Conservation (phyloP, 352 stramenopile species). For the Pythium dissimile region DNA sequence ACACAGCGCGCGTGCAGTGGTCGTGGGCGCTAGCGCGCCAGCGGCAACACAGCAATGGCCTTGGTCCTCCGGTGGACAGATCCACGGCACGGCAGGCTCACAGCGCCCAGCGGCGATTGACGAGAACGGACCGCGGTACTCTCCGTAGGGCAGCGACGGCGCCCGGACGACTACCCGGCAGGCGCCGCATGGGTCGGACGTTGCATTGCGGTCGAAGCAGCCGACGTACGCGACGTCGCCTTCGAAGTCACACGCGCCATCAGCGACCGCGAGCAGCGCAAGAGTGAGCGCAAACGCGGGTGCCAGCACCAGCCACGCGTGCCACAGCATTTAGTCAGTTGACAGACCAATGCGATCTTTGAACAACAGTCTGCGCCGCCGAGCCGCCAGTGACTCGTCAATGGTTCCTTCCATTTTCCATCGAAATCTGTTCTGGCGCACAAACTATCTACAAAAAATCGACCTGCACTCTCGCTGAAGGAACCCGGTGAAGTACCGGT, state of each 20-base stretch:
- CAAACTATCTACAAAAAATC: not conserved
- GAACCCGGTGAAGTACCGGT: not conserved
- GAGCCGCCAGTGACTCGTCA: slow-evolving; percentile 3
- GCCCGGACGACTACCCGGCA: slow-evolving; percentile 6
- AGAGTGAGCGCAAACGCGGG: not conserved
- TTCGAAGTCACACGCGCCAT: slow-evolving; percentile 15
- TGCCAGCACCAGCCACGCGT: too few relatives aligned
- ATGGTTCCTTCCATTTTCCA: slow-evolving; percentile 4
- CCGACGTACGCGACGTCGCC: slow-evolving; percentile 3
- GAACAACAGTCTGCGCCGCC: too few relatives aligned
- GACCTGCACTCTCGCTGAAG: slow-evolving; percentile 2
- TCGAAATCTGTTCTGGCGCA: not conserved
- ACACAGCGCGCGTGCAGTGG: slow-evolving; percentile 5
- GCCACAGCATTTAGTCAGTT: not conserved
- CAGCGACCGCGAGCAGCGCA: not conserved
- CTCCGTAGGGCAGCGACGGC: slow-evolving; percentile 1
- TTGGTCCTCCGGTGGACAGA: slow-evolving; percentile 13
- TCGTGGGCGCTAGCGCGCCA: not conserved
- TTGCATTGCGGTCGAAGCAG: slow-evolving; percentile 5
- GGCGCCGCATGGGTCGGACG: slow-evolving; percentile 4
- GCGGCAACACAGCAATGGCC: slow-evolving; percentile 19
- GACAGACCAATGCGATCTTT: not conserved
- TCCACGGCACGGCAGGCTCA: slow-evolving; percentile 21
- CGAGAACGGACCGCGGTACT: slow-evolving; percentile 13
- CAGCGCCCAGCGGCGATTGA: not conserved